A percentile compares a stretch with the other conserved stretches of the same genome.
Evolutionary conservation across 1,284 basidiomycete genomes (phyloP).

Genomic region (Cutaneotrichosporon daszewskae): DNA sequence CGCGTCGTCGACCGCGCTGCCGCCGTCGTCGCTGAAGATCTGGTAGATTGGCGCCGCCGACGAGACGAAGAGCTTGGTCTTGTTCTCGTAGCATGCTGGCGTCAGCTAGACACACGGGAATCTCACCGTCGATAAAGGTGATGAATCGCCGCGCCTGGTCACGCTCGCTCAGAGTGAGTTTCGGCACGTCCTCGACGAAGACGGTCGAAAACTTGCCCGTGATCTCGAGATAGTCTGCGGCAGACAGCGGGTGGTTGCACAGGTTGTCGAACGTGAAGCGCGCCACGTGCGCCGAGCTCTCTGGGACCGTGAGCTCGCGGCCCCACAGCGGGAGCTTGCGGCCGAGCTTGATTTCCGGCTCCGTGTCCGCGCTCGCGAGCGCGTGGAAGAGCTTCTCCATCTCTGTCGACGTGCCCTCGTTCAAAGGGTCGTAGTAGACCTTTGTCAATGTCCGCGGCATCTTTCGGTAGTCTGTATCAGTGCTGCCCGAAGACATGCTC

Average conservation of each 20-base stretch:
- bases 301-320: constrained; percentile 69
- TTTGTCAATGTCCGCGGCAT: constrained; percentile 82
- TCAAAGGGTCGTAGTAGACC: constrained; percentile 81
- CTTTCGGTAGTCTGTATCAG: constrained; percentile 72
- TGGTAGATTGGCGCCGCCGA: constrained; percentile 83
- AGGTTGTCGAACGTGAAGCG: constrained; percentile 82
- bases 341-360: constrained; percentile 55
- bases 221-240: constrained; percentile 93
- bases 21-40: constrained; percentile 71
- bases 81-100: constrained; percentile 4
- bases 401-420: constrained; percentile 55
- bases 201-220: constrained; percentile 81
- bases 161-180: constrained; percentile 80
- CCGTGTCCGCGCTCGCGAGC: constrained; percentile 52
- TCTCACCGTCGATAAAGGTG: constrained; percentile 84
- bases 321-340: constrained; percentile 83
- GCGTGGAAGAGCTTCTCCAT: constrained; percentile 77
- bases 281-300: constrained; percentile 71
- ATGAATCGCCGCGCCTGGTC: constrained; percentile 93
- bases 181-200: constrained; percentile 80
- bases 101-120: constrained; percentile 28
- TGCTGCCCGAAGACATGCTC: constrained; percentile 15
- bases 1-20: constrained; percentile 48
- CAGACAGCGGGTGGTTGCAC: constrained; percentile 83
- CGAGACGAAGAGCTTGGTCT: constrained; percentile 83